phyloP scores from a whole-genome alignment of 768 basidiomycete genomes.

The Sistotremastrum suecicum region DNA sequence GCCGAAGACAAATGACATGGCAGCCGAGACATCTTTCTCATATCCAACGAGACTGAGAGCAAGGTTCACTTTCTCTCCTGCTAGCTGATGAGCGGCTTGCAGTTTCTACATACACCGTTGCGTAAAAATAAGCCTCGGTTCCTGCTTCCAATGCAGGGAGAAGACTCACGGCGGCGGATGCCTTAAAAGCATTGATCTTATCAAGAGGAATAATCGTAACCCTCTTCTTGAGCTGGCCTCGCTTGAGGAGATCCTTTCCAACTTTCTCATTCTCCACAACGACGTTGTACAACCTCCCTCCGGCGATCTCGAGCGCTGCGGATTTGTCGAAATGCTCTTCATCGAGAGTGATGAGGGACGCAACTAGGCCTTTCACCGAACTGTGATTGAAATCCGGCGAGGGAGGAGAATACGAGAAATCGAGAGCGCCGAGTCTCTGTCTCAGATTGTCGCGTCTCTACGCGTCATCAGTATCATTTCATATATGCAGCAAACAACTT shows the following conservation, averaged over 20 bases:
- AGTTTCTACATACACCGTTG: too few relatives aligned
- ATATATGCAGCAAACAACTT: constrained; percentile 6
- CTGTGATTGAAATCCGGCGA: constrained; percentile 65
- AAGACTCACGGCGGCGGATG: constrained; percentile 32
- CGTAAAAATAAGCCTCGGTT: too few relatives aligned
- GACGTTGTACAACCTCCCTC: constrained; percentile 82
- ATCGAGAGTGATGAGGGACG: constrained; percentile 69
- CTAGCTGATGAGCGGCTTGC: constrained; percentile 50
- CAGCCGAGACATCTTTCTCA: constrained; percentile 64
- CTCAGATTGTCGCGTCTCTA: constrained; percentile 60
- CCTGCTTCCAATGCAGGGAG: too few relatives aligned
- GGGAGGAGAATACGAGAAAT: constrained; percentile 75
- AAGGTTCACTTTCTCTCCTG: constrained; percentile 66
- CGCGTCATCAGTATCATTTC: neutral
- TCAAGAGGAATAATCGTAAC: constrained; percentile 91
- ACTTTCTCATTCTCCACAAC: constrained; percentile 85
- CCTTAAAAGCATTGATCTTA: constrained; percentile 61
- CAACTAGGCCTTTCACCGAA: constrained; percentile 87
- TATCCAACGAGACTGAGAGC: constrained; percentile 87
- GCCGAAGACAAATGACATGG: constrained; percentile 89
- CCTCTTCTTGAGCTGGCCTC: constrained; percentile 66
- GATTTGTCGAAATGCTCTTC: constrained; percentile 60
- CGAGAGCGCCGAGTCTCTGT: constrained; percentile 51
- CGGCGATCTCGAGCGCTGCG: constrained; percentile 89
- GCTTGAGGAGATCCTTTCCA: constrained; percentile 71